Percentiles rank a stretch among this genome's conserved stretches.
Evolutionary conservation across 495 filamentous ascomycete genomes (phyloP).

Genomic region (Chlorociboria aeruginascens): DNA sequence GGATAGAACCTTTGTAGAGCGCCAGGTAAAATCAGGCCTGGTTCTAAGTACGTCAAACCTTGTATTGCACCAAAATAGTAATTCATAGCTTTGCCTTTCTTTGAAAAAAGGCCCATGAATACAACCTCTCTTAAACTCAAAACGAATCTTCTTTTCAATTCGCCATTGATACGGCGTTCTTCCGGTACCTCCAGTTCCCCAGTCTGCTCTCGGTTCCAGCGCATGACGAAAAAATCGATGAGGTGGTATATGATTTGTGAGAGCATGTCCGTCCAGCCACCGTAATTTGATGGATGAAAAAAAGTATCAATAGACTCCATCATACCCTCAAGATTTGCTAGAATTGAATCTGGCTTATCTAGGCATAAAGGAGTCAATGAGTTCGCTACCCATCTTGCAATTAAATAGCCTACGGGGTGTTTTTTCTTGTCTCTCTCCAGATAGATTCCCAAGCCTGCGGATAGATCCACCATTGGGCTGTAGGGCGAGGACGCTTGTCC

Average conservation of each 20-base stretch:
- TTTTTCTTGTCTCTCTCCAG: constrained; percentile 88
- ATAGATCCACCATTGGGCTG: constrained; percentile 64
- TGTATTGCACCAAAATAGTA: constrained; percentile 86
- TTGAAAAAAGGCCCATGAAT: constrained; percentile 97
- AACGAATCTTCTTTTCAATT: constrained; percentile 81
- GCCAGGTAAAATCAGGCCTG: constrained; percentile 83
- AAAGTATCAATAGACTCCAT: constrained; percentile 97
- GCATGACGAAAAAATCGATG: constrained; percentile 92
- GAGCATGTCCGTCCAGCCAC: constrained; percentile 79
- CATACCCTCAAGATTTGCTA: constrained; percentile 80
- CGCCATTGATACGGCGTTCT: constrained; percentile 66
- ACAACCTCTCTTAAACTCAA: constrained; percentile 81
- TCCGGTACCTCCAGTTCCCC: constrained; percentile 78
- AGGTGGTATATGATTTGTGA: constrained; percentile 88
- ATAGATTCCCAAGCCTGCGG: constrained; percentile 68
- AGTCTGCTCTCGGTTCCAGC: constrained; percentile 89
- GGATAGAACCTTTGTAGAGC: constrained; percentile 95
- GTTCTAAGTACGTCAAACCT: constrained; percentile 79
- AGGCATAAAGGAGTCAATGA: constrained; percentile 82
- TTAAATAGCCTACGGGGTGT: constrained; percentile 79
- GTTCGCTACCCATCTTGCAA: constrained; percentile 92
- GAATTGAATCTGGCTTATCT: constrained; percentile 61
- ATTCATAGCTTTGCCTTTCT: constrained; percentile 81
- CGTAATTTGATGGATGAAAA: constrained; percentile 96
- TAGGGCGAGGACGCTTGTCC: constrained; percentile 94